Conservation (phyloP, 768 basidiomycete species). For the Trametes gibbosa region DNA sequence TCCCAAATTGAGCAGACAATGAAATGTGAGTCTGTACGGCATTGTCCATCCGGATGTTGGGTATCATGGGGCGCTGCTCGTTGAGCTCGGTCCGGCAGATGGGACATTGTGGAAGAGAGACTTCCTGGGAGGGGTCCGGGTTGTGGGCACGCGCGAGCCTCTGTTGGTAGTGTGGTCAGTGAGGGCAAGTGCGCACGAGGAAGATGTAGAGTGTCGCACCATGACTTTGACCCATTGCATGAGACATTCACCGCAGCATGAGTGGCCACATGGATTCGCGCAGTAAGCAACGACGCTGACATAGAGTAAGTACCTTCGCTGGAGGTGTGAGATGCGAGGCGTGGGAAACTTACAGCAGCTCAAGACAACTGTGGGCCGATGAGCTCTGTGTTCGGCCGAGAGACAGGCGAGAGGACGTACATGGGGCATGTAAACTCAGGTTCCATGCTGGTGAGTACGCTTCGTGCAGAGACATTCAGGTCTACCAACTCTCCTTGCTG, state of each 20-base stretch:
- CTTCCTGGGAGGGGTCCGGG: too few species aligned
- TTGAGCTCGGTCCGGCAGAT: slow-evolving; percentile 54
- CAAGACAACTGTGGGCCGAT: slow-evolving; percentile 53
- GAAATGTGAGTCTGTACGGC: slow-evolving; percentile 58
- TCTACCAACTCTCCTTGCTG: slow-evolving; percentile 24
- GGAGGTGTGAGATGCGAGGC: background rate
- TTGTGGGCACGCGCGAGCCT: too few species aligned
- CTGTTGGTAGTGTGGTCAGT: too few species aligned
- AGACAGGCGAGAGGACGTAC: slow-evolving; percentile 40
- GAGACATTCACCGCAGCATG: slow-evolving; percentile 66
- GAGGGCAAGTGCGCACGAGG: background rate
- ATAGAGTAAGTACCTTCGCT: background rate
- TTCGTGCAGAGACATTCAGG: slow-evolving; percentile 23
- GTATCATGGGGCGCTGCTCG: slow-evolving; percentile 42
- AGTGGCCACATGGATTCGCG: slow-evolving; percentile 73
- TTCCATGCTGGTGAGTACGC: slow-evolving; percentile 49
- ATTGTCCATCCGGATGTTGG: slow-evolving; percentile 63
- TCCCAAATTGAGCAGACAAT: slow-evolving; percentile 44
- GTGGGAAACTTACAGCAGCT: slow-evolving; percentile 53
- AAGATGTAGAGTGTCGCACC: background rate
- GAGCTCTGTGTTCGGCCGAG: background rate
- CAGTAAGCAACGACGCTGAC: slow-evolving; percentile 58
- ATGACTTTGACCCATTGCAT: slow-evolving; percentile 48
- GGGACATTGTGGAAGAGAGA: slow-evolving; percentile 58
- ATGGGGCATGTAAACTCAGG: slow-evolving; percentile 71